A percentile compares a stretch with the other conserved stretches of the same genome.
Evolutionary conservation across 176 grass and related monocot genomes (phyloP).

Genomic region (Carex myosuroides): DNA sequence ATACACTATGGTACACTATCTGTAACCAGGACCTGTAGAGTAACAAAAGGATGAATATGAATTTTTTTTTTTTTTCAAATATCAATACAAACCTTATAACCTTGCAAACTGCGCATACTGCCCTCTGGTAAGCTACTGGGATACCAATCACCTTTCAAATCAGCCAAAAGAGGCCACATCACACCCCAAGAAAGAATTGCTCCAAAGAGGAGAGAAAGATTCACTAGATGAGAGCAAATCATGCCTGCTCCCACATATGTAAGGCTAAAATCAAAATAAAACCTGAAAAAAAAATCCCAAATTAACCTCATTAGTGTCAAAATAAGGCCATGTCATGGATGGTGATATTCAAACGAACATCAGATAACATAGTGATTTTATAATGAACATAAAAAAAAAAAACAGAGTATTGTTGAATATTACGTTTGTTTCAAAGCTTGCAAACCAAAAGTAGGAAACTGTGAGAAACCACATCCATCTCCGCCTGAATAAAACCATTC

Average conservation of each 20-base stretch:
- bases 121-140: constrained; percentile 58
- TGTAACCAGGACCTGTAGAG: not conserved
- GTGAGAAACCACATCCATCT: constrained; percentile 72
- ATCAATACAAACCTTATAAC: constrained; percentile 70
- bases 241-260: constrained; percentile 96
- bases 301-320: not conserved
- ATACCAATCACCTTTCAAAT: constrained; percentile 79
- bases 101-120: constrained; percentile 94
- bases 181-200: constrained; percentile 86
- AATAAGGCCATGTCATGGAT: not conserved
- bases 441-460: constrained; percentile 95
- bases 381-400: constrained; percentile 1
- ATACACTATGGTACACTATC: not conserved
- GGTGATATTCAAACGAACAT: constrained; percentile 11
- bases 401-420: not conserved
- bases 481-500: constrained; percentile 97
- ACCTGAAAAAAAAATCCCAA: constrained; percentile 40
- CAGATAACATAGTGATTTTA: not conserved
- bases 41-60: not conserved
- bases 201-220: constrained; percentile 77
- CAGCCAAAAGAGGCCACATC: constrained; percentile 90
- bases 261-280: constrained; percentile 95
- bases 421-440: constrained; percentile 93
- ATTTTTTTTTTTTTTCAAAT: not conserved
- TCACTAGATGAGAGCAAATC: constrained; percentile 95